A percentile compares a stretch with the other conserved stretches of the same genome.
Evolutionary conservation across 768 basidiomycete species (phyloP).

Genomic region (Suillus plorans): DNA sequence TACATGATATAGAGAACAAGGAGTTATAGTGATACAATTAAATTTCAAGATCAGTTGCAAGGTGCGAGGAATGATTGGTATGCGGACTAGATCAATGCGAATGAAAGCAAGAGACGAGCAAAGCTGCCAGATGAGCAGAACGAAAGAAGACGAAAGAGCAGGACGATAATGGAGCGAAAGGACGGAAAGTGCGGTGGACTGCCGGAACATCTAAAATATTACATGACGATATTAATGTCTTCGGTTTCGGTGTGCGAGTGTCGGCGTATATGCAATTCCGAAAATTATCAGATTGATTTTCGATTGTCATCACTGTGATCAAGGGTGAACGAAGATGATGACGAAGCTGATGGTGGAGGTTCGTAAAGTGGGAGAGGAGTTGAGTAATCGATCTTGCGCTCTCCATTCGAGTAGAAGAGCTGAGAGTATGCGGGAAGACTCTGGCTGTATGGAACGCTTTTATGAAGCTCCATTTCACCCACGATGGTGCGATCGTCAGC

Average conservation of each 20-base stretch:
- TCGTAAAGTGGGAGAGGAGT: constrained; percentile 63
- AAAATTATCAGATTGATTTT: constrained; percentile 8
- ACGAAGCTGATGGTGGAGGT: constrained; percentile 28
- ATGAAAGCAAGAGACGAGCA: constrained; percentile 3
- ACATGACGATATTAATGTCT: background rate
- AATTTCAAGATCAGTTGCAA: background rate
- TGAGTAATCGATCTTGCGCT: constrained; percentile 68
- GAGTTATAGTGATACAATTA: background rate
- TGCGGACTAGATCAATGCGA: constrained; percentile 15
- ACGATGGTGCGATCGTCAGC: constrained; percentile 9
- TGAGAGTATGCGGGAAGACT: constrained; percentile 76
- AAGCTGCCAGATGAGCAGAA: background rate
- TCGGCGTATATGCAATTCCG: background rate
- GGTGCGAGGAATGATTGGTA: constrained; percentile 5
- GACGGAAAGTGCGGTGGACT: background rate
- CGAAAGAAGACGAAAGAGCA: background rate
- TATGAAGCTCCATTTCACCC: constrained; percentile 8
- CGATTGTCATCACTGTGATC: constrained; percentile 7
- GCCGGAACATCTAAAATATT: background rate
- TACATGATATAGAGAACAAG: background rate
- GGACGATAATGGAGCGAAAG: constrained; percentile 3
- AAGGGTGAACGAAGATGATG: constrained; percentile 5
- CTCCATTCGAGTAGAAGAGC: constrained; percentile 72
- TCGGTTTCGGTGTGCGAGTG: background rate
- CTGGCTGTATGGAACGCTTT: constrained; percentile 21